Conservation (phyloP, 441 rosid genomes). For the Populus hybrid region DNA sequence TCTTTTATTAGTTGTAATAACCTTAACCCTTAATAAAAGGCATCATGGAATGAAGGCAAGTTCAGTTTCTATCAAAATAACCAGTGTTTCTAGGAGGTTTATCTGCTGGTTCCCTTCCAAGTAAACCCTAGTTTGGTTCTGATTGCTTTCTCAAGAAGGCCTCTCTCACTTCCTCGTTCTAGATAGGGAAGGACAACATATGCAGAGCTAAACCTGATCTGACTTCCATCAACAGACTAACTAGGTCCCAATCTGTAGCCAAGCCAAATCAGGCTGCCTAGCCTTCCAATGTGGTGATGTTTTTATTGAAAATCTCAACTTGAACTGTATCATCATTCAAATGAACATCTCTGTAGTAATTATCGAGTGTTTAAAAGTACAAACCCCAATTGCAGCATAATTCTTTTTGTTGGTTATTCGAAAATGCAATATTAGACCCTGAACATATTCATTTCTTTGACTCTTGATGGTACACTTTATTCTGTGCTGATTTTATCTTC, state of each 20-base stretch:
- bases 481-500: neutral
- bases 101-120: neutral
- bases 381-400: neutral
- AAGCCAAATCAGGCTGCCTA: neutral
- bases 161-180: neutral
- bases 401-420: neutral
- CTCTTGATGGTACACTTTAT: neutral
- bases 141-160: neutral
- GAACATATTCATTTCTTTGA: neutral
- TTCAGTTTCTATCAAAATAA: neutral
- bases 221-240: neutral
- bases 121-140: neutral
- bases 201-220: neutral
- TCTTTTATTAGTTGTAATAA: neutral
- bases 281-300: neutral
- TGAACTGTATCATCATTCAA: neutral
- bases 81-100: neutral
- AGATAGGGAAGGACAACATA: neutral
- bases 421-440: neutral
- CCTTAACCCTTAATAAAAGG: neutral
- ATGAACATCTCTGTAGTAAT: neutral
- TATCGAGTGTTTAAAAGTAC: neutral
- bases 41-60: neutral
- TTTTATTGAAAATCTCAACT: neutral
- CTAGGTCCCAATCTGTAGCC: neutral